Conservation (phyloP, 208 protist genomes). For the Leishmania tropica region DNA sequence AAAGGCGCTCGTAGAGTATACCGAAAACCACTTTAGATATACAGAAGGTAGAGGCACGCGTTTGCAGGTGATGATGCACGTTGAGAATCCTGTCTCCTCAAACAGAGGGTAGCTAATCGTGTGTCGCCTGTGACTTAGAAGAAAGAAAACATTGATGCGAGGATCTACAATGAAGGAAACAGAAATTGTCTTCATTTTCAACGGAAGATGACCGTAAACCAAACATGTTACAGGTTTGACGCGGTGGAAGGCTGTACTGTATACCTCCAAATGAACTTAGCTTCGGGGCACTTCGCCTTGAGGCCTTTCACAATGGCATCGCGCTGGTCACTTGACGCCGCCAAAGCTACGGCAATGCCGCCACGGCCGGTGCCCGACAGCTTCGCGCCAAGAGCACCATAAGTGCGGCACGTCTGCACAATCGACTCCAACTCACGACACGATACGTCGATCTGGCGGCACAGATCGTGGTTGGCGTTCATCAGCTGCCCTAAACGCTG, state of each 20-base stretch:
- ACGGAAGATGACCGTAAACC: not conserved
- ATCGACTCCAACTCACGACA: constrained; percentile 76
- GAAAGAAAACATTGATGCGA: too few species aligned
- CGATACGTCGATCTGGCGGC: constrained; percentile 60
- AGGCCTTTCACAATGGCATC: constrained; percentile 52
- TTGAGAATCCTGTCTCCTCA: not conserved
- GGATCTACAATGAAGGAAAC: not conserved
- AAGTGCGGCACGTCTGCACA: constrained; percentile 37
- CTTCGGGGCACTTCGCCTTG: constrained; percentile 39
- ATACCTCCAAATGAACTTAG: constrained; percentile 83
- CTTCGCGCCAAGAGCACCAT: constrained; percentile 78
- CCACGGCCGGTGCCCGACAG: constrained; percentile 83
- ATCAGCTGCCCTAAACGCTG: constrained; percentile 54
- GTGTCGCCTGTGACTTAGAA: not conserved
- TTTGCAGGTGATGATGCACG: not conserved
- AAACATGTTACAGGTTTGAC: constrained; percentile 7
- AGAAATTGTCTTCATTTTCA: not conserved
- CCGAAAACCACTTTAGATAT: not conserved
- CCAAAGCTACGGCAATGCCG: constrained; percentile 73
- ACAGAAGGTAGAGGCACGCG: not conserved
- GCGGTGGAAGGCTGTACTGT: constrained; percentile 34
- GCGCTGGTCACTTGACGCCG: constrained; percentile 25
- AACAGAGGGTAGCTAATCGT: not conserved
- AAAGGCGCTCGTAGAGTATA: not conserved
- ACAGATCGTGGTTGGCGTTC: constrained; percentile 72